These are phyloP conservation scores for Polyporus arcularius DNA, from an alignment of 768 basidiomycete genomes.

Conservation along the genomic window DNA sequence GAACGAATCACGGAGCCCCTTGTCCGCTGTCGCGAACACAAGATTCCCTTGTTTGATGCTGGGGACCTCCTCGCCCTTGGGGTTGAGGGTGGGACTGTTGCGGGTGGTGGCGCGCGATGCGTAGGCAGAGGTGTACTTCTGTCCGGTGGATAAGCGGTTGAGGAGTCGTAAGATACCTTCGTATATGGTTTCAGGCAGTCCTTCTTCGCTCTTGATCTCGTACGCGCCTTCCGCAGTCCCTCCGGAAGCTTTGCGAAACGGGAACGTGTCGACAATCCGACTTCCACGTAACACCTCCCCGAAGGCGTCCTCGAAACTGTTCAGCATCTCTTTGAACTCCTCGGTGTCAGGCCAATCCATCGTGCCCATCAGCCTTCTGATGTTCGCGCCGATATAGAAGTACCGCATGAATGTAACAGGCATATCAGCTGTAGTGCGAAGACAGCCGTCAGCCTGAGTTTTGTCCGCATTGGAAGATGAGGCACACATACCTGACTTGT, in stretches of 20 bases:
- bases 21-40: no score
- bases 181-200: no score
- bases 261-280: neutral
- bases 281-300: neutral
- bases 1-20: no score
- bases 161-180: no score
- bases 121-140: no score
- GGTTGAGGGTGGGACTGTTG: no score
- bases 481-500: conserved; percentile 2
- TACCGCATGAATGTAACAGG: neutral
- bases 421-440: neutral
- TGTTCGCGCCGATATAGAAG: neutral
- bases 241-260: no score
- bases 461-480: neutral
- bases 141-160: no score
- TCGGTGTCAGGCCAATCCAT: neutral
- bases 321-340: neutral
- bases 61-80: no score
- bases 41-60: no score
- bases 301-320: neutral
- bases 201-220: no score
- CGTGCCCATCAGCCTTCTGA: neutral
- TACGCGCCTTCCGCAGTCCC: neutral
- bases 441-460: neutral
- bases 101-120: no score